Percentiles rank a stretch among this genome's conserved stretches.
phyloP scores from a whole-genome alignment of 2,329 filamentous ascomycete genomes.

The Colletotrichum lini region DNA sequence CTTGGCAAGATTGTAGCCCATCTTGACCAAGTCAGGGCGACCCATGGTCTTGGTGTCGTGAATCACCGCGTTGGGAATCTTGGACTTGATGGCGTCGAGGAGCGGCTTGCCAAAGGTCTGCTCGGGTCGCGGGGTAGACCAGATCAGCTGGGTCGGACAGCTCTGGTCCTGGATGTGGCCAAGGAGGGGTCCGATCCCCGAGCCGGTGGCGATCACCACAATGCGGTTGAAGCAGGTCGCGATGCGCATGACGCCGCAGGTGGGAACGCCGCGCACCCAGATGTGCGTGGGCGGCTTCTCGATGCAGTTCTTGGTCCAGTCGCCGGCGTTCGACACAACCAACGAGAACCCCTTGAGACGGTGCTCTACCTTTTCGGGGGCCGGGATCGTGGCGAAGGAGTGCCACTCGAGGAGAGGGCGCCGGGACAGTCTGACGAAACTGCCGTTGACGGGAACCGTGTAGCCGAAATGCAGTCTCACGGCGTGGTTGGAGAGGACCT shows the following conservation, averaged over 20 bases:
- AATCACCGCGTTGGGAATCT: conserved; percentile 76
- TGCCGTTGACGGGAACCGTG: conserved; percentile 64
- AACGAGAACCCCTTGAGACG: conserved; percentile 71
- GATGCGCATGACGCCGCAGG: conserved; percentile 77
- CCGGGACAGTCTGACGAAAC: conserved; percentile 68
- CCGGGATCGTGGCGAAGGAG: conserved; percentile 81
- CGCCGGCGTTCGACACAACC: conserved; percentile 81
- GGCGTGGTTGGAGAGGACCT: conserved; percentile 80
- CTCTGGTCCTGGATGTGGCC: conserved; percentile 68
- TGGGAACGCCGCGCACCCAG: conserved; percentile 78
- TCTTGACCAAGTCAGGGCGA: conserved; percentile 68
- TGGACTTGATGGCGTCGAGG: conserved; percentile 67
- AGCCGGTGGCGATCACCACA: conserved; percentile 79
- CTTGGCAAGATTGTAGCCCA: conserved; percentile 68
- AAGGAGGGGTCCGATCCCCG: conserved; percentile 79
- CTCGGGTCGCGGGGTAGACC: conserved; percentile 75
- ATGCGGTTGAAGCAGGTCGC: conserved; percentile 76
- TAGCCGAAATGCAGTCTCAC: conserved; percentile 79
- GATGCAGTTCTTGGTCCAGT: conserved; percentile 80
- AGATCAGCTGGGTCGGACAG: conserved; percentile 73
- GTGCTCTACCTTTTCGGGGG: conserved; percentile 51
- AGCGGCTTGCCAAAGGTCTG: conserved; percentile 74
- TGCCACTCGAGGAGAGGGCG: conserved; percentile 80
- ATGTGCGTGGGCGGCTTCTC: conserved; percentile 71
- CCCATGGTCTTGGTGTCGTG: conserved; percentile 75